These are phyloP conservation scores for Pichia norvegensis DNA, from an alignment of 1,139 yeast genomes.

Conservation along the genomic window DNA sequence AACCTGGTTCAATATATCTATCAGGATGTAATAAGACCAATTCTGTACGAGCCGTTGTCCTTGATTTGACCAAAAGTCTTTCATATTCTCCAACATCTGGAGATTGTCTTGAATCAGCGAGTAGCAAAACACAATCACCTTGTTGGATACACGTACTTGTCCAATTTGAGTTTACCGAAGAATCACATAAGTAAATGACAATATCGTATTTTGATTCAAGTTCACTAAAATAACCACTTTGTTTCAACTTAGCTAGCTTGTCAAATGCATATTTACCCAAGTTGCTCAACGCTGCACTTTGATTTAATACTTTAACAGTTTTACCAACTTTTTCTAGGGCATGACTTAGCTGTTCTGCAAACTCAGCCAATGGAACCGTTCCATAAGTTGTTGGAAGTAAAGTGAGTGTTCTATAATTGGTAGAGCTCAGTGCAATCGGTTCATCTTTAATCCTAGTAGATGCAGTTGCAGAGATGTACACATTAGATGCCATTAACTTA, in stretches of 20 bases:
- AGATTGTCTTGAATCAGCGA: slow-evolving; percentile 61
- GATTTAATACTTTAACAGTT: slow-evolving; percentile 70
- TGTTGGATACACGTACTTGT: slow-evolving; percentile 88
- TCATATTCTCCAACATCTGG: slow-evolving; percentile 84
- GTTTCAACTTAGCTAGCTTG: slow-evolving; percentile 73
- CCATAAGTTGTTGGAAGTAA: slow-evolving; percentile 74
- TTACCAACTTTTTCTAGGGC: slow-evolving; percentile 70
- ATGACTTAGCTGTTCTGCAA: slow-evolving; percentile 63
- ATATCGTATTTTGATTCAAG: slow-evolving; percentile 85
- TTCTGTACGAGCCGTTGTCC: slow-evolving; percentile 85
- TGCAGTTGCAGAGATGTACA: slow-evolving; percentile 20
- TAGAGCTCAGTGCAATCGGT: slow-evolving; percentile 23
- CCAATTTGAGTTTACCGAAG: slow-evolving; percentile 80
- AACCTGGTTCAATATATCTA: slow-evolving; percentile 72
- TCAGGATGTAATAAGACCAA: slow-evolving; percentile 80
- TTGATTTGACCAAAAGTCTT: slow-evolving; percentile 60
- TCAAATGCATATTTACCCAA: slow-evolving; percentile 92
- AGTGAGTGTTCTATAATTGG: slow-evolving; percentile 72
- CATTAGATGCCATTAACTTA: slow-evolving; percentile 8
- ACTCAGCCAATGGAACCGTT: slow-evolving; percentile 66
- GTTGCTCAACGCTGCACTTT: slow-evolving; percentile 70
- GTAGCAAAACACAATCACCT: slow-evolving; percentile 76
- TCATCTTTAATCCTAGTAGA: slow-evolving; percentile 25
- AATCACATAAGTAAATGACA: slow-evolving; percentile 82
- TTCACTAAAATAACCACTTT: slow-evolving; percentile 84